These are phyloP conservation scores for Aspergillus viridinutans DNA, from an alignment of 2,329 filamentous ascomycete species.

Conservation along the genomic window DNA sequence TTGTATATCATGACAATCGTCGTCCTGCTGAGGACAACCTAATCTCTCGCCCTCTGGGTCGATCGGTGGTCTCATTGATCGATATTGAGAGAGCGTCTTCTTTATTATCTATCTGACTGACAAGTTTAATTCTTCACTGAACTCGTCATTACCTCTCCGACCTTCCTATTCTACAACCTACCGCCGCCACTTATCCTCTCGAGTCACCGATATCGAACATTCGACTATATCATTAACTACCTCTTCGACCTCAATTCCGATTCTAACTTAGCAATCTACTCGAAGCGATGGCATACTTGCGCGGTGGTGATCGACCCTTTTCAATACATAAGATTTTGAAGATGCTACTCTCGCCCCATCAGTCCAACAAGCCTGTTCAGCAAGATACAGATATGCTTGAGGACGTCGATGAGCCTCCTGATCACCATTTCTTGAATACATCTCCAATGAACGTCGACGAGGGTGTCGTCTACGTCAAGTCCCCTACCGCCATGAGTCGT, in stretches of 20 bases:
- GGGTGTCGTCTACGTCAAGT: constrained; percentile 44
- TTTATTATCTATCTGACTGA: constrained; percentile 12
- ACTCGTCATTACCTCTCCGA: constrained; percentile 9
- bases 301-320: constrained; percentile 29
- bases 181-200: constrained; percentile 6
- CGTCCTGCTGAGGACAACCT: constrained; percentile 35
- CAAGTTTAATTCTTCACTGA: constrained; percentile 7
- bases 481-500: constrained; percentile 45
- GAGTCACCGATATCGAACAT: constrained; percentile 7
- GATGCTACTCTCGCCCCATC: constrained; percentile 42
- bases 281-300: constrained; percentile 30
- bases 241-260: constrained; percentile 5
- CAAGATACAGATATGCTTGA: constrained; percentile 63
- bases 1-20: constrained; percentile 41
- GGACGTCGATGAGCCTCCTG: constrained; percentile 86
- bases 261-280: constrained; percentile 1
- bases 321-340: constrained; percentile 40
- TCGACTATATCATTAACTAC: constrained; percentile 8
- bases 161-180: background rate
- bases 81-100: constrained; percentile 24
- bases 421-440: constrained; percentile 40
- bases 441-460: constrained; percentile 28
- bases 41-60: constrained; percentile 22
- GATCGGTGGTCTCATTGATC: constrained; percentile 25
- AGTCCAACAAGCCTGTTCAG: constrained; percentile 32